Evolutionary conservation across 164 flowering plant genomes (phyloP), one percentile per base, ranked within the genome.

Genomic region (Liquidambar formosana): DNA sequence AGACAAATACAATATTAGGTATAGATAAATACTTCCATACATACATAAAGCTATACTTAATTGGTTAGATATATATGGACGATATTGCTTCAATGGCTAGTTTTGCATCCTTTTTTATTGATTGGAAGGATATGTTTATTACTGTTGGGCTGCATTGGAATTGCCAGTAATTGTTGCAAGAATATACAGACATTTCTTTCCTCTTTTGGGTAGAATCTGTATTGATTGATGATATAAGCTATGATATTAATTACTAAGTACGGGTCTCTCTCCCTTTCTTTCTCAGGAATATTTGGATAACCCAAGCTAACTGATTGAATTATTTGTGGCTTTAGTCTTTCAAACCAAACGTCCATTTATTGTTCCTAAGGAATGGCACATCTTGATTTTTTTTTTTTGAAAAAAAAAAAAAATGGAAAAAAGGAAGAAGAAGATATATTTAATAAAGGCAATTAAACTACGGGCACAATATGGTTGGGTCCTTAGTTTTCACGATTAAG

Each of bases 401-500:
- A n/a, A n/a, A n/a, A n/a, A n/a, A n/a, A n/a, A n/a, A n/a, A n/a
- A n/a, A n/a, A n/a, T n/a, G n/a, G n/a, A n/a, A n/a, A n/a, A n/a
- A n/a, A n/a, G n/a, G n/a, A n/a, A n/a, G n/a, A n/a, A n/a, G n/a
- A n/a, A n/a, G n/a, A n/a, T n/a, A n/a, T n/a, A n/a, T n/a, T n/a
- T n/a, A n/a, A n/a, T n/a, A n/a, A n/a, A n/a, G n/a, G n/a, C n/a
- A n/a, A n/a, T n/a, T n/a, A n/a, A n/a, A n/a, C n/a, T n/a, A n/a
- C n/a, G n/a, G 60, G 25, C 69, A 51, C 28, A 64, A 68, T 16
- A 53, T 61, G 23, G 71, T 63, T 41, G 68, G 65, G 71, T 63
- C 64, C 59, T 66, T 67, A 43, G 38, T 67, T 48, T 56, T 65
- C 58, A 62, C 54, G 79, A 72, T 64, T 58, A 64, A 68, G 79